Base-by-base conservation (phyloP, 768 basidiomycete species). In the Pleurotus citrinopileatus region DNA sequence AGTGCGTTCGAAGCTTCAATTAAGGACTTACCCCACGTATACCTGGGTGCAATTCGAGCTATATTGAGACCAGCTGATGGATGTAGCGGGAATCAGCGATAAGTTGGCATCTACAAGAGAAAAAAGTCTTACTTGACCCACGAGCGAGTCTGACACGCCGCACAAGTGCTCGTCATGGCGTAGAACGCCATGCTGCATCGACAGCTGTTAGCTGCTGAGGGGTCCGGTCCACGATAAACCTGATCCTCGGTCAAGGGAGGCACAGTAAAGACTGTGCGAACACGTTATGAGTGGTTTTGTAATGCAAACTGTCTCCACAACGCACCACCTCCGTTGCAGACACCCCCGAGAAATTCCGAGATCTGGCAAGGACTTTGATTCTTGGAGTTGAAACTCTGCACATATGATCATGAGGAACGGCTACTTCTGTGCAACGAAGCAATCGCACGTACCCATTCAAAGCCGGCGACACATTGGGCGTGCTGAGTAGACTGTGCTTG, bases 141-240 rank as follows among this genome's bases (percentile, higher is more conserved):
- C 25, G 53, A 67, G 13, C 63, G 65, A 25, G 56, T 63, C 61
- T 83, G 82, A 59, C 82, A 83, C 9, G 63, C 59, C 3, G 75
- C 71, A 59, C 82, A 83, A n/a, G 79, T 78, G 50, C 73, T 74
- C 54, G 79, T 58, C 59, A 81, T 59, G n/a, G 75, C 75, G 63
- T 82, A 83, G 42, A 75, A 75, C 9, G 82, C 77, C 0, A 79
- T 72, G 58, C 74, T 80, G 63, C 81, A 82, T 57, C 64, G 64
- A 61, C 82, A 82, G n/a, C 56, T n/a, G 50, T 74, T 78, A 13
- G 66, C 72, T 20, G 63, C 56, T 6, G 42, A 55, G 26, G 53
- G 10, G 15, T 63, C 61, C 6, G 79, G 78, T 1, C 75, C 74
- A 42, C 67, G 57, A 57, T 78, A 79, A 13, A 69, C 65, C 23